Percentiles rank a stretch among this genome's conserved stretches.
Evolutionary conservation across 768 basidiomycete genomes (phyloP).

Genomic region (Hypholoma sublateritium): DNA sequence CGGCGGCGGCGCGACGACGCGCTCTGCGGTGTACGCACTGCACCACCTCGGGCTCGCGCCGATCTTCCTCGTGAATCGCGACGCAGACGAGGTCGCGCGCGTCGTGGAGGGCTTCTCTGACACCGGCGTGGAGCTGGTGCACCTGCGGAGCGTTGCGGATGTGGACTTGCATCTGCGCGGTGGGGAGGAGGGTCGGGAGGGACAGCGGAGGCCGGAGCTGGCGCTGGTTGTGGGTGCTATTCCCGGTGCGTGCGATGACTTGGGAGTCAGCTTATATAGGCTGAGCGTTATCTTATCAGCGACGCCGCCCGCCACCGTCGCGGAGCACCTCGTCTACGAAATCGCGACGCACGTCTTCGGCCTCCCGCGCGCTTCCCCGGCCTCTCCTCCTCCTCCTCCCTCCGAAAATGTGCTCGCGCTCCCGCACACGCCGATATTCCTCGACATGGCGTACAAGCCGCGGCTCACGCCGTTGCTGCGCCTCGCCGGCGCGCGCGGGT

Average conservation of each 20-base stretch:
- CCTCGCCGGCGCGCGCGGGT: constrained; percentile 31
- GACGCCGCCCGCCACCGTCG: not conserved
- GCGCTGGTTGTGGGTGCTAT: constrained; percentile 37
- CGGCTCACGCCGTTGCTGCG: constrained; percentile 31
- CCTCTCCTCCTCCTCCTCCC: not conserved
- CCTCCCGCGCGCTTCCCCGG: not conserved
- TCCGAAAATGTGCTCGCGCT: not conserved
- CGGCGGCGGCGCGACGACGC: constrained; percentile 38
- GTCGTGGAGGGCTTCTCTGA: constrained; percentile 23
- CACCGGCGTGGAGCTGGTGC: constrained; percentile 25
- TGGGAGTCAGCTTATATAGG: not conserved
- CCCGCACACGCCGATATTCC: not conserved
- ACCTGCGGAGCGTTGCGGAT: constrained; percentile 28
- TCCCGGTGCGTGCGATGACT: constrained; percentile 18
- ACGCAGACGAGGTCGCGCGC: constrained; percentile 27
- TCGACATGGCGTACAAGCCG: constrained; percentile 26
- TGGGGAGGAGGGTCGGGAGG: not conserved
- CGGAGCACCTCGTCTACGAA: not conserved
- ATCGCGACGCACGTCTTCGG: not conserved
- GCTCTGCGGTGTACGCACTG: constrained; percentile 38
- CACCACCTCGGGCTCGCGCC: constrained; percentile 59
- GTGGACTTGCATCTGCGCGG: constrained; percentile 26
- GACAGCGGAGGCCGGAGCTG: constrained; percentile 18
- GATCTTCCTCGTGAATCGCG: constrained; percentile 32
- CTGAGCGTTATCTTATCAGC: constrained; percentile 7